Evolutionary conservation across 257 asterid genomes (phyloP).

Genomic region (Solanum microdontum): DNA sequence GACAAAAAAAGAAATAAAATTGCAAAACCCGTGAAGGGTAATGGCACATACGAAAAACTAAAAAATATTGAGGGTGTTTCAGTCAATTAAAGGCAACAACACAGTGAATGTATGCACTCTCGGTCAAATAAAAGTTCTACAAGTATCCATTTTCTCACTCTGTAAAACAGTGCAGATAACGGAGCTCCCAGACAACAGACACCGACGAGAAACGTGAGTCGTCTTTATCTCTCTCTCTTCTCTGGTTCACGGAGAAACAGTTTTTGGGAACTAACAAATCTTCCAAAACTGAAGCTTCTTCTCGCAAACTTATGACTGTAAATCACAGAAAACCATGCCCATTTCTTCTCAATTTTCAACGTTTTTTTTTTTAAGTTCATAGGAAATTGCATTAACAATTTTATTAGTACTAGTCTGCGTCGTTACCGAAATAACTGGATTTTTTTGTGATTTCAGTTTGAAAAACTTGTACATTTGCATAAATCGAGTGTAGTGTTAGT

Average conservation of each 20-base stretch:
- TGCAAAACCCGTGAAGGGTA: background rate
- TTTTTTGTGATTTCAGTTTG: background rate
- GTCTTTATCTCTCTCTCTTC: background rate
- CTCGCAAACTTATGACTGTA: slow-evolving; percentile 10
- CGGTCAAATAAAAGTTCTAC: background rate
- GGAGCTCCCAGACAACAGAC: slow-evolving; percentile 23
- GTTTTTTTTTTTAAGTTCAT: background rate
- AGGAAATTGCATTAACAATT: background rate
- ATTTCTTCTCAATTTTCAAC: background rate
- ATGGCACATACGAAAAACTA: background rate
- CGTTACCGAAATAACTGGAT: background rate
- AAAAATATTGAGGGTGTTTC: background rate
- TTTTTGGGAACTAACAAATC: background rate
- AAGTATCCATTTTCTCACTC: background rate
- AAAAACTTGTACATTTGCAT: background rate
- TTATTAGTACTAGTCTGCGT: background rate
- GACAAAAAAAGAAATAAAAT: background rate
- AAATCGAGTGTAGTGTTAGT: background rate
- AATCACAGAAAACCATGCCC: background rate
- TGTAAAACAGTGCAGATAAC: slow-evolving; percentile 9
- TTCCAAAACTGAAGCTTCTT: background rate
- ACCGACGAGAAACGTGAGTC: slow-evolving; percentile 25
- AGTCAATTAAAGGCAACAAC: background rate
- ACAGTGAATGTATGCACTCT: background rate
- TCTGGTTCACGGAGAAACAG: background rate